Base-by-base conservation (phyloP, 1,284 basidiomycete genomes). In the Apiotrichum domesticum region DNA sequence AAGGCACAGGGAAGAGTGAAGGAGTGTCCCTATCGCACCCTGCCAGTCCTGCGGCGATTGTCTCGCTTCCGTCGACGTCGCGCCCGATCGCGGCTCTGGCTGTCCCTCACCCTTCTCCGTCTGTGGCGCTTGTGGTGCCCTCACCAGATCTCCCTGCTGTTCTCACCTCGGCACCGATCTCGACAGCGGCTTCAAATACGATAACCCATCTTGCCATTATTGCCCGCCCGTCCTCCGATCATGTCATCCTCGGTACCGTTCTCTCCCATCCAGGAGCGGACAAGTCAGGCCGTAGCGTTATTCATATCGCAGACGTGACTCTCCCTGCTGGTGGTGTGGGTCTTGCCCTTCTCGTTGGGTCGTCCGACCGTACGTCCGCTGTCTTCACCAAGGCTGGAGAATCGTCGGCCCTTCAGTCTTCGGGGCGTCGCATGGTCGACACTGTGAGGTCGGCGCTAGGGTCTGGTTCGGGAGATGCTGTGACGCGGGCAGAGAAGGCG, bases 311-410 rank as follows among this genome's bases (percentile, higher is more conserved):
- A 45, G 73, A 73, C 50, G 55, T 73, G 2, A 57, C 57, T 1
- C 14, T 73, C 6, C 72, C 73, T 6, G 44, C 52, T 4, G 59
- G 55, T 7, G 72, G 73, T 3, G 57, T 75, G 8, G 73, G 73
- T 1, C 63, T 75, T 53, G 64, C 66, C 11, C 51, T 60, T 14
- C 62, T 75, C 0, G 54, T 75, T 13, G 71, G 71, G 3, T 66
- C 60, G 4, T 58, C 67, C 6, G 54, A 54, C 2, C 55, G 51
- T 29, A 68, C 71, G 0, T 52, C 62, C 8, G 55, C 42, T 3
- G 66, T 68, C 44, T 62, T 71, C 40, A 15, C 35, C n/a, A 43
- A 42, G n/a, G 10, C 15, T 11, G 33, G 45, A 10, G 32, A 33
- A 8, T 5, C 51, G 1, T 11, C 35, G 2, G 35, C 46, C 1